These are phyloP conservation scores for Fistulifera pelliculosa DNA, from an alignment of 108 stramenopile genomes.

Conservation along the genomic window DNA sequence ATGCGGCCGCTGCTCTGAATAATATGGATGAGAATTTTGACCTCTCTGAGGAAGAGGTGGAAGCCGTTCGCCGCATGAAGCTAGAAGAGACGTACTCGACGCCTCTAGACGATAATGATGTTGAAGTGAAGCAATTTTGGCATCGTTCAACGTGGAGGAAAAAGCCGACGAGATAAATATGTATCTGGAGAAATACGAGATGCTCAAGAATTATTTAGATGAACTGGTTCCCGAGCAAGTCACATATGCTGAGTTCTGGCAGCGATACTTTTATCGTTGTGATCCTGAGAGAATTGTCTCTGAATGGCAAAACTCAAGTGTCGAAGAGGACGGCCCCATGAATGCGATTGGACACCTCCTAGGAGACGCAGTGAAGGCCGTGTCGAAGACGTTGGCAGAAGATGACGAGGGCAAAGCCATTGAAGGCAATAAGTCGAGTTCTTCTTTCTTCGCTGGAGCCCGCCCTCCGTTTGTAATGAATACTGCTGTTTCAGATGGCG, in stretches of 20 bases:
- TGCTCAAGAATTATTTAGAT: conserved; percentile 31
- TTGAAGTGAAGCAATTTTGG: conserved; percentile 10
- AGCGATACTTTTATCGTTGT: conserved; percentile 61
- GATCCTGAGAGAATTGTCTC: conserved; percentile 21
- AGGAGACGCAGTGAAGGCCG: conserved; percentile 41
- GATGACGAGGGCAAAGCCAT: conserved; percentile 16
- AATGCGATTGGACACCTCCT: conserved; percentile 27
- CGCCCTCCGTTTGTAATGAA: conserved; percentile 71
- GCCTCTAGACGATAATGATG: conserved; percentile 11
- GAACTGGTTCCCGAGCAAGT: conserved; percentile 31
- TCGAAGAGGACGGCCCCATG: conserved; percentile 17
- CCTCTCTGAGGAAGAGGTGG: conserved; percentile 2
- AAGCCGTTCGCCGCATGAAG: conserved; percentile 6
- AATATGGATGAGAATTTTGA: conserved; percentile 14
- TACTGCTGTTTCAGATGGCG: conserved; percentile 29
- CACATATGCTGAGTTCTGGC: conserved; percentile 62
- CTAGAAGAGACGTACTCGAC: conserved; percentile 4
- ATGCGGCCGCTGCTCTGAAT: conserved; percentile 21
- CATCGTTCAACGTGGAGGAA: conserved; percentile 33
- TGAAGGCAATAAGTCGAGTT: background rate
- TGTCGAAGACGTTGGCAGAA: conserved; percentile 16
- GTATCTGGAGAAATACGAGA: conserved; percentile 31
- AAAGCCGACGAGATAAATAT: conserved; percentile 47
- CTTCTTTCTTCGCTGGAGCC: conserved; percentile 18
- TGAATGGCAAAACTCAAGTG: conserved; percentile 7